Conservation (phyloP, 768 basidiomycete species). For the Cubamyces sp. region DNA sequence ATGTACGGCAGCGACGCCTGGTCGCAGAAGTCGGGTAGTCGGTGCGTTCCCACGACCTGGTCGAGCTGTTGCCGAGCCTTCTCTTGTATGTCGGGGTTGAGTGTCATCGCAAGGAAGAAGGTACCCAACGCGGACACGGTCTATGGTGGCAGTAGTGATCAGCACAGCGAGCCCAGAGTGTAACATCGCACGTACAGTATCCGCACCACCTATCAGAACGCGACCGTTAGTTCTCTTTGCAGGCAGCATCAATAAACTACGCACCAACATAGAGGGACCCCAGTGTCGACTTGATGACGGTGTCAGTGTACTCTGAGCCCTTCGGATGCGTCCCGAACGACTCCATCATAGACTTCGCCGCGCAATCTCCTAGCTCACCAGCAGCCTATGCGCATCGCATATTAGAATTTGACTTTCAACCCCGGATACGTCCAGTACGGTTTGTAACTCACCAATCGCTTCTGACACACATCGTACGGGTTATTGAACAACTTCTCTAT, state of each 20-base stretch:
- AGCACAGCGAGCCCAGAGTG: no score
- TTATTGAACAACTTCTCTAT: conserved; percentile 6
- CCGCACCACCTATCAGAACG: conserved; percentile 7
- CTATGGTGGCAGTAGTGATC: conserved; percentile 15
- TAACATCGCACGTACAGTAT: neutral
- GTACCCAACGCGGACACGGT: conserved; percentile 35
- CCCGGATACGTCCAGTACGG: no score
- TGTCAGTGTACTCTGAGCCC: conserved; percentile 2
- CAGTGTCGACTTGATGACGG: conserved; percentile 12
- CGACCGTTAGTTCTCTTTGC: neutral
- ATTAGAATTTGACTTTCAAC: neutral
- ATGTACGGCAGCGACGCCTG: conserved; percentile 31
- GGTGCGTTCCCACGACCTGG: conserved; percentile 28
- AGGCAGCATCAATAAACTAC: neutral
- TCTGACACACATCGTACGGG: conserved; percentile 1
- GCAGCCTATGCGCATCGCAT: neutral
- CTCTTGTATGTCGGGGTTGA: conserved; percentile 38
- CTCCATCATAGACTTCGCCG: conserved; percentile 18
- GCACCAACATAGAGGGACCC: conserved; percentile 14
- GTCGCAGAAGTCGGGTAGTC: conserved; percentile 35
- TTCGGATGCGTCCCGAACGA: conserved; percentile 2
- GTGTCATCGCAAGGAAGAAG: conserved; percentile 43
- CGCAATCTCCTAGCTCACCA: conserved; percentile 10
- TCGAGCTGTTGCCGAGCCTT: conserved; percentile 37
- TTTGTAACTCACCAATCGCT: neutral